Conservation (phyloP, 768 basidiomycete genomes). For the Boletus reticuloceps region DNA sequence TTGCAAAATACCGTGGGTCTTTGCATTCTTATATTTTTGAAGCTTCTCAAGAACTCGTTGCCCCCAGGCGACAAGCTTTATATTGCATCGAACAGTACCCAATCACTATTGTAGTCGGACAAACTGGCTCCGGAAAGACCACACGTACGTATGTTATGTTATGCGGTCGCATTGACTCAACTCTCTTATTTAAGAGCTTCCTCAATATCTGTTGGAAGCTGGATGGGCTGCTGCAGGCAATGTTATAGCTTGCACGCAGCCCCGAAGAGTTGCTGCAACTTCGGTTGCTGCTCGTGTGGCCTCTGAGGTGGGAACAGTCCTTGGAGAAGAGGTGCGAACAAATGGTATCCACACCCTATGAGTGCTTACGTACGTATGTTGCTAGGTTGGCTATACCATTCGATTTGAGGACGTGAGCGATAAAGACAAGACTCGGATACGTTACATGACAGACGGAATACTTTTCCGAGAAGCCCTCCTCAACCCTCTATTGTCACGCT, state of each 20-base stretch:
- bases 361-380: conserved; percentile 4
- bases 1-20: conserved; percentile 76
- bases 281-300: conserved; percentile 91
- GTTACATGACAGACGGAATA: conserved; percentile 99
- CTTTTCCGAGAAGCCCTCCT: conserved; percentile 91
- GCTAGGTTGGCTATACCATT: conserved; percentile 94
- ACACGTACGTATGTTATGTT: conserved; percentile 64
- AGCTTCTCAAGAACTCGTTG: neutral
- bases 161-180: neutral
- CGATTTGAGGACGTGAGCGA: conserved; percentile 92
- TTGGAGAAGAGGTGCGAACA: conserved; percentile 78
- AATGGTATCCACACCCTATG: neutral
- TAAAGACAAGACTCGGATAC: conserved; percentile 81
- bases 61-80: conserved; percentile 70
- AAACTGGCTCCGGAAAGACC: conserved; percentile 97
- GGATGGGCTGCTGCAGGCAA: conserved; percentile 87
- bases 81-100: conserved; percentile 83
- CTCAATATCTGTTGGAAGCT: conserved; percentile 90
- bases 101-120: conserved; percentile 86
- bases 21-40: conserved; percentile 19
- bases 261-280: conserved; percentile 90
- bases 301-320: conserved; percentile 80
- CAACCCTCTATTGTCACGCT: conserved; percentile 88
- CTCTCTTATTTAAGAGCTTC: conserved; percentile 62
- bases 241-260: conserved; percentile 91